phyloP scores from a whole-genome alignment of 1,284 basidiomycete species.

The Ustilago xerochloae region DNA sequence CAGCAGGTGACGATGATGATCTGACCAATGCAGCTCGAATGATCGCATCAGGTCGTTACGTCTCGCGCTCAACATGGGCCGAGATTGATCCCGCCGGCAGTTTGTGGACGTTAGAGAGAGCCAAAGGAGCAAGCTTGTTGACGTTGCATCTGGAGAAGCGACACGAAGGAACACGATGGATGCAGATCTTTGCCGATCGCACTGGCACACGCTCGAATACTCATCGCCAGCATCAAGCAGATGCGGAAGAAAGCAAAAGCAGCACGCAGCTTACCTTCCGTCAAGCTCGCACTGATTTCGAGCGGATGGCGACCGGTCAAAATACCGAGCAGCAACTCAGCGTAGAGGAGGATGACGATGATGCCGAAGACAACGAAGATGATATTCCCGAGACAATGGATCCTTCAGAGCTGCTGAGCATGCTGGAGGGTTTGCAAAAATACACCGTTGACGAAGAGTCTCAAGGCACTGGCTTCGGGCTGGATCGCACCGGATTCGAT shows the following conservation, averaged over 20 bases:
- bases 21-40: constrained; percentile 24
- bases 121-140: constrained; percentile 31
- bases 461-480: constrained; percentile 70
- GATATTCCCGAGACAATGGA: constrained; percentile 91
- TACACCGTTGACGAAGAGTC: constrained; percentile 77
- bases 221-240: not conserved
- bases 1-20: constrained; percentile 14
- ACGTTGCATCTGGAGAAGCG: constrained; percentile 61
- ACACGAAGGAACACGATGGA: constrained; percentile 78
- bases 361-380: constrained; percentile 69
- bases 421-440: constrained; percentile 84
- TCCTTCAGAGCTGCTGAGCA: constrained; percentile 80
- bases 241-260: not conserved
- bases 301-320: constrained; percentile 10
- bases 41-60: constrained; percentile 43
- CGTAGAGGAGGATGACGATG: constrained; percentile 30
- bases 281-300: constrained; percentile 16
- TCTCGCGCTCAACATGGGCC: constrained; percentile 55
- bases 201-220: not conserved
- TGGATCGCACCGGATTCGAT: constrained; percentile 21
- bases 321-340: constrained; percentile 1
- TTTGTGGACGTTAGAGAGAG: constrained; percentile 57
- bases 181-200: constrained; percentile 76
- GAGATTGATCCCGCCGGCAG: constrained; percentile 51
- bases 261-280: constrained; percentile 31